Conservation (phyloP, 306 rosid species). For the Cucurbita moschata region DNA sequence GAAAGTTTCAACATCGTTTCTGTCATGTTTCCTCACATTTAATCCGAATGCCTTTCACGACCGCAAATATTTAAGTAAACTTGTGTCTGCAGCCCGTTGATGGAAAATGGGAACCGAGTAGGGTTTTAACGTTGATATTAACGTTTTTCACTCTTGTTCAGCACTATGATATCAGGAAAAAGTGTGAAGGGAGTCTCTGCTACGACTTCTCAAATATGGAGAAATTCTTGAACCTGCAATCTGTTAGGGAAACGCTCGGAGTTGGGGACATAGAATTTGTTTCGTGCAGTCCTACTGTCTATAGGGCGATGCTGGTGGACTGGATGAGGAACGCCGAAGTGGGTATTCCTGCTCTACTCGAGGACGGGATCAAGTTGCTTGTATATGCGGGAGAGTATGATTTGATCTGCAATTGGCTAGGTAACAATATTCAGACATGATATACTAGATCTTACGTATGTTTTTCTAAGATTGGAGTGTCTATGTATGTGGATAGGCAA, state of each 20-base stretch:
- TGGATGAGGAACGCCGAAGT: conserved; percentile 97
- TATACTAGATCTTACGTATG: background rate
- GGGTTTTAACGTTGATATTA: background rate
- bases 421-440: conserved; percentile 15
- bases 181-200: conserved; percentile 81
- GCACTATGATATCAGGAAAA: conserved; percentile 90
- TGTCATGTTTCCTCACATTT: background rate
- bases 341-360: conserved; percentile 88
- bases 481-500: conserved; percentile 47
- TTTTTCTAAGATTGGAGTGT: conserved; percentile 3
- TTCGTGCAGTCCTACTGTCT: conserved; percentile 79
- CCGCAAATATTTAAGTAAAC: background rate
- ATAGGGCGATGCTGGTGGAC: conserved; percentile 86
- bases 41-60: background rate
- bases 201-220: conserved; percentile 93
- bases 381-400: conserved; percentile 93
- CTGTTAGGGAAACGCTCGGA: conserved; percentile 69
- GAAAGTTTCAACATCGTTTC: background rate
- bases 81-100: background rate
- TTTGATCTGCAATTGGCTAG: conserved; percentile 99
- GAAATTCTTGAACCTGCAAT: conserved; percentile 55
- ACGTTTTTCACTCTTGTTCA: conserved; percentile 18
- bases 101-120: background rate
- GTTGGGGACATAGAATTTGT: conserved; percentile 76
- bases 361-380: conserved; percentile 78